Percentiles rank a stretch among this genome's conserved stretches.
Evolutionary conservation across 805 yeast species (phyloP).

Genomic region (Metschnikowia bowlesiae): DNA sequence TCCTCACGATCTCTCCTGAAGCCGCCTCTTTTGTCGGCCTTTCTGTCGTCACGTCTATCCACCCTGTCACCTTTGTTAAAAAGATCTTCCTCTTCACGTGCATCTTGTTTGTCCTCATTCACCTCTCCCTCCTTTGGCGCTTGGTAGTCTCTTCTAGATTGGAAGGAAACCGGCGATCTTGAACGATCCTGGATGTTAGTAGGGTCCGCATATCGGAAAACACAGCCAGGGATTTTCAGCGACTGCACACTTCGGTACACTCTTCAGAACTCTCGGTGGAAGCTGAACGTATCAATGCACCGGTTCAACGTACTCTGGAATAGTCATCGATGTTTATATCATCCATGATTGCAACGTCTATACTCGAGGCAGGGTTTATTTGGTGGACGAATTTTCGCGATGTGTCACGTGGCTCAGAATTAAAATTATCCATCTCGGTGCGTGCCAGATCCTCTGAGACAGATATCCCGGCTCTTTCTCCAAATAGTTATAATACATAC

Average conservation of each 20-base stretch:
- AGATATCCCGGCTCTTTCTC: no score
- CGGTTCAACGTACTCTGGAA: constrained; percentile 47
- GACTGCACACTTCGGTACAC: not conserved
- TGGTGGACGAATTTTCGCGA: constrained; percentile 2
- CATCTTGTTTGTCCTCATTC: constrained; percentile 20
- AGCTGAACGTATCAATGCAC: no score
- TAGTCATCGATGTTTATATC: constrained; percentile 62
- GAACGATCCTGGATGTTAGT: constrained; percentile 21
- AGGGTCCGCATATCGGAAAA: not conserved
- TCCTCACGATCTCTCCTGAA: constrained; percentile 10
- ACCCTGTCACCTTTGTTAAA: constrained; percentile 1
- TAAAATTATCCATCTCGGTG: not conserved
- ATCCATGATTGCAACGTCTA: constrained; percentile 39
- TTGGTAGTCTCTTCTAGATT: constrained; percentile 25
- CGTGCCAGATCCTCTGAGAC: no score
- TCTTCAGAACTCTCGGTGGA: no score
- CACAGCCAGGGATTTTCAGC: not conserved
- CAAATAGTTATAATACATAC: no score
- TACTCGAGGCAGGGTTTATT: not conserved
- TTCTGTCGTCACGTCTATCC: constrained; percentile 10
- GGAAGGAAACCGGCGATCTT: constrained; percentile 26
- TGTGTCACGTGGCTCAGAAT: not conserved
- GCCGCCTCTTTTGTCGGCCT: constrained; percentile 20
- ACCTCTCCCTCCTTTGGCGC: constrained; percentile 16
- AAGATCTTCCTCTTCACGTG: constrained; percentile 7